Conservation (phyloP, 1,284 basidiomycete genomes). For the Sanghuangporus weigelae region DNA sequence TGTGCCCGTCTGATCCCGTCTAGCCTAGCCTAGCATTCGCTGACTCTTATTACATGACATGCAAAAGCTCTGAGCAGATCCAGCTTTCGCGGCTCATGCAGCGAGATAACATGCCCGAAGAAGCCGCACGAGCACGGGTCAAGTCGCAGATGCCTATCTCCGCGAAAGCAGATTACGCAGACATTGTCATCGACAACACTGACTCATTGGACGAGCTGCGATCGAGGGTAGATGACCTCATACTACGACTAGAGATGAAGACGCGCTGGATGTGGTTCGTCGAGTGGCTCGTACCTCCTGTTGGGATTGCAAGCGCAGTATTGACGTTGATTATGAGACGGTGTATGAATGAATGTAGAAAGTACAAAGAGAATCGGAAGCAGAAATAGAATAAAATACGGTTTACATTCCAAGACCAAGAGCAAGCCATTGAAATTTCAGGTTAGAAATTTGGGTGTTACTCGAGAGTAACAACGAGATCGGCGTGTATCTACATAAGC, state of each 20-base stretch:
- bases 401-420: too few species aligned
- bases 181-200: conserved; percentile 87
- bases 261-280: conserved; percentile 64
- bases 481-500: not conserved
- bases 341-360: not conserved
- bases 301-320: conserved; percentile 45
- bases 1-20: conserved; percentile 1
- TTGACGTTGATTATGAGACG: conserved; percentile 30
- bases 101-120: conserved; percentile 54
- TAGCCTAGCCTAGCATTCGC: conserved; percentile 1
- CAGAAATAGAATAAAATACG: not conserved
- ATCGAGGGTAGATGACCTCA: conserved; percentile 61
- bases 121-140: conserved; percentile 70
- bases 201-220: conserved; percentile 67
- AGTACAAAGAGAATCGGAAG: not conserved
- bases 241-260: conserved; percentile 49
- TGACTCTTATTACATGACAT: not conserved
- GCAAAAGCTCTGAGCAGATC: conserved; percentile 58
- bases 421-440: too few species aligned
- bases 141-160: conserved; percentile 78
- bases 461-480: not conserved
- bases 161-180: conserved; percentile 80
- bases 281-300: conserved; percentile 81
- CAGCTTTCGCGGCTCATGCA: conserved; percentile 78
- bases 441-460: too few species aligned